phyloP scores from a whole-genome alignment of 805 yeast species.

The Saccharomycopsis sp. region DNA sequence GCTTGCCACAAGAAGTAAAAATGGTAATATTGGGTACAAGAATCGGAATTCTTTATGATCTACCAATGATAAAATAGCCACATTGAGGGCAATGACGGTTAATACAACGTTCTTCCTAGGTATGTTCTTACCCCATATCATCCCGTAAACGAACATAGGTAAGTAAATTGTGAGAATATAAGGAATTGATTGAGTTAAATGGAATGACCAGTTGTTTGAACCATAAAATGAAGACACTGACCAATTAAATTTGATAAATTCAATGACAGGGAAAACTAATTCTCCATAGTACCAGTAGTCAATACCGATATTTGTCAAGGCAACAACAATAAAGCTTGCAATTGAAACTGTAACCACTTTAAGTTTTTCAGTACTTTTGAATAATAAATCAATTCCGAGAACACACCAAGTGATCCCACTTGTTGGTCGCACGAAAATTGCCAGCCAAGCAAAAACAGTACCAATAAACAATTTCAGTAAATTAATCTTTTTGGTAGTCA shows the following conservation, averaged over 20 bases:
- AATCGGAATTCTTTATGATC: slow-evolving; percentile 90
- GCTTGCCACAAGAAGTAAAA: slow-evolving; percentile 49
- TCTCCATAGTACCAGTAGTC: slow-evolving; percentile 58
- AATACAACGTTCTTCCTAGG: slow-evolving; percentile 28
- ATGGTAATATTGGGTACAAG: slow-evolving; percentile 77
- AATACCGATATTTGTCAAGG: slow-evolving; percentile 34
- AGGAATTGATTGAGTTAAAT: slow-evolving; percentile 77
- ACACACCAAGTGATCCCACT: slow-evolving; percentile 70
- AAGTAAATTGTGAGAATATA: slow-evolving; percentile 57
- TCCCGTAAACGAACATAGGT: slow-evolving; percentile 52
- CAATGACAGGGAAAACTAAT: slow-evolving; percentile 53
- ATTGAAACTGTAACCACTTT: slow-evolving; percentile 24
- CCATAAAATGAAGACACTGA: slow-evolving; percentile 83
- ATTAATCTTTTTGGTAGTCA: not conserved
- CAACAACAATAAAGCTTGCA: slow-evolving; percentile 25
- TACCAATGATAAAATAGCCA: slow-evolving; percentile 54
- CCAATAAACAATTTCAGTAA: slow-evolving; percentile 23
- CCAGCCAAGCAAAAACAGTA: slow-evolving; percentile 46
- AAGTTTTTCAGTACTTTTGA: slow-evolving; percentile 11
- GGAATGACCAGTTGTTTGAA: slow-evolving; percentile 75
- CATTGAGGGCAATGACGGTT: slow-evolving; percentile 34
- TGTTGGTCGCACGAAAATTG: slow-evolving; percentile 79
- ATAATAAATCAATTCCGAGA: slow-evolving; percentile 39
- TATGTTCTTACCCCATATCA: slow-evolving; percentile 21
- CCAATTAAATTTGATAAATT: slow-evolving; percentile 75